These are phyloP conservation scores for Groenewaldozyma auringiensis DNA, from an alignment of 1,139 yeast species.

Conservation along the genomic window DNA sequence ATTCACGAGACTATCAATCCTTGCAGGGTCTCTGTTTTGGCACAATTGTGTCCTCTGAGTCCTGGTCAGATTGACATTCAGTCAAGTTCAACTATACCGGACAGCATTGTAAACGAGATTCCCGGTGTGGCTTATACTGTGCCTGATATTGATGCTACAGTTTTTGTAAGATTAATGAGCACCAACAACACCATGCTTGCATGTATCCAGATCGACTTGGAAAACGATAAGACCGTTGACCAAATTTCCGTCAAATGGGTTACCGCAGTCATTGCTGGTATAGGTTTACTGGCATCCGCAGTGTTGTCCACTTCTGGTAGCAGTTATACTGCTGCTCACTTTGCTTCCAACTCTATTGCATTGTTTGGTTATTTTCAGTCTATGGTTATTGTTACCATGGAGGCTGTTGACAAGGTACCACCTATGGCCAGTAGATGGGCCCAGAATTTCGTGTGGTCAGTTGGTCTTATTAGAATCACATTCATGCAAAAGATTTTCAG, in stretches of 20 bases:
- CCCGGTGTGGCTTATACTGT: slow-evolving; percentile 83
- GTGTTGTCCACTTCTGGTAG: slow-evolving; percentile 84
- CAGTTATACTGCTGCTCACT: slow-evolving; percentile 90
- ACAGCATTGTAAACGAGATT: slow-evolving; percentile 43
- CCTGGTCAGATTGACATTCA: slow-evolving; percentile 78
- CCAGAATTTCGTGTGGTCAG: slow-evolving; percentile 92
- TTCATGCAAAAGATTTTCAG: slow-evolving; percentile 82
- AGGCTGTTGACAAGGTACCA: slow-evolving; percentile 89
- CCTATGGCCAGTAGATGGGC: slow-evolving; percentile 98
- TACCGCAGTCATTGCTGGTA: slow-evolving; percentile 86
- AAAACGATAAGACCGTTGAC: slow-evolving; percentile 88
- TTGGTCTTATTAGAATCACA: slow-evolving; percentile 70
- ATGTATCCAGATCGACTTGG: slow-evolving; percentile 78
- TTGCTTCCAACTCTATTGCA: slow-evolving; percentile 89
- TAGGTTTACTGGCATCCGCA: slow-evolving; percentile 83
- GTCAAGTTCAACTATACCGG: slow-evolving; percentile 43
- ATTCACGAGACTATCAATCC: slow-evolving; percentile 51
- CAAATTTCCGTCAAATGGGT: slow-evolving; percentile 96
- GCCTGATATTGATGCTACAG: slow-evolving; percentile 95
- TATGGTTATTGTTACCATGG: slow-evolving; percentile 86
- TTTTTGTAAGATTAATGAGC: slow-evolving; percentile 57
- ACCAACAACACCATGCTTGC: slow-evolving; percentile 47
- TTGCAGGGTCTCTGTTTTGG: slow-evolving; percentile 47
- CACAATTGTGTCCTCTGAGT: slow-evolving; percentile 65
- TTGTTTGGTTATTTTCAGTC: slow-evolving; percentile 90